phyloP scores from a whole-genome alignment of 2,329 filamentous ascomycete genomes.

The Pseudocercospora macadamiae region DNA sequence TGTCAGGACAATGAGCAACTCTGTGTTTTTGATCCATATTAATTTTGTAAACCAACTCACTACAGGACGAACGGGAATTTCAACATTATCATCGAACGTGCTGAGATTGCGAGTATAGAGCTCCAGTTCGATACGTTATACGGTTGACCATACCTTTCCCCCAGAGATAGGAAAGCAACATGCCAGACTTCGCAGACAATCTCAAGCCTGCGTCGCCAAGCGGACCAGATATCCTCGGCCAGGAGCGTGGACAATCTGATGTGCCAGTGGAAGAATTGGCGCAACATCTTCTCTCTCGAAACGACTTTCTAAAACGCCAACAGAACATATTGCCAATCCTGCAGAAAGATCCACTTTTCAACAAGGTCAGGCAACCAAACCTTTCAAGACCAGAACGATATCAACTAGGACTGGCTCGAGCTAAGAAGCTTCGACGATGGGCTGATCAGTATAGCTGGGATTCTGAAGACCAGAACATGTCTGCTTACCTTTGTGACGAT shows the following conservation, averaged over 20 bases:
- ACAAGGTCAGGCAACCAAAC: slow-evolving; percentile 55
- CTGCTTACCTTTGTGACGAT: slow-evolving; percentile 57
- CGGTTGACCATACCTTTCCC: too few relatives aligned
- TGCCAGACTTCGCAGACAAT: slow-evolving; percentile 55
- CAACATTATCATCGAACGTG: background rate
- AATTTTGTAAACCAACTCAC: background rate
- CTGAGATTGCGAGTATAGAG: background rate
- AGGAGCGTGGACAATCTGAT: slow-evolving; percentile 50
- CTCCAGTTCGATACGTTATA: too few relatives aligned
- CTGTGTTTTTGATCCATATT: too few relatives aligned
- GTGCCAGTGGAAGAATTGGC: slow-evolving; percentile 51
- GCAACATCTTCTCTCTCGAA: slow-evolving; percentile 49
- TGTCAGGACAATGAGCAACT: background rate
- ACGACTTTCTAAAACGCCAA: slow-evolving; percentile 55
- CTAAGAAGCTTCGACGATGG: slow-evolving; percentile 54
- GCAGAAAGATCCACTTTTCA: slow-evolving; percentile 52
- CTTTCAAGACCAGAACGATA: slow-evolving; percentile 56
- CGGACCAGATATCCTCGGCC: slow-evolving; percentile 50
- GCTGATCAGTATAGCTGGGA: slow-evolving; percentile 52
- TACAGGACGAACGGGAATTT: background rate
- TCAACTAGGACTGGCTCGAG: slow-evolving; percentile 55
- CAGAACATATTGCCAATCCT: slow-evolving; percentile 50
- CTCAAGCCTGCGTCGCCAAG: slow-evolving; percentile 50
- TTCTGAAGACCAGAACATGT: slow-evolving; percentile 55
- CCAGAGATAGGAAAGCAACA: slow-evolving; percentile 25